Base-by-base conservation (phyloP, 495 filamentous ascomycete genomes). In the Penicillium pulvis region DNA sequence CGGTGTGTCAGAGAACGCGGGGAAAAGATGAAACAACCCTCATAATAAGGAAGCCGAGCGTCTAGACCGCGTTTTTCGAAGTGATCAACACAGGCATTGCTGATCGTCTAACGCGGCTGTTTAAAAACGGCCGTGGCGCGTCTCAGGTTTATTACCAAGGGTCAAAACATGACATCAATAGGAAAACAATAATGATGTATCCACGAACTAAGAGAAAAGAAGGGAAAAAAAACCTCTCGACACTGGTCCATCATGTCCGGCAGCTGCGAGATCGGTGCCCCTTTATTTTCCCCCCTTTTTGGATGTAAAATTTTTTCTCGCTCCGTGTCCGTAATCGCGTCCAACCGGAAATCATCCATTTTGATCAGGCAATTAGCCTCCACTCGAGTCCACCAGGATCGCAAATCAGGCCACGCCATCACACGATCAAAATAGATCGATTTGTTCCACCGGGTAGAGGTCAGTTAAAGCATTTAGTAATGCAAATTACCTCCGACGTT, bases 21-120 rank as follows among this genome's bases (percentile, higher is more conserved):
- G 46, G 1, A 11, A 31, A 17, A 12, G 31, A 1, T 20, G 17
- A 23, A 55, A 20, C 17, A 47, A n/a, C 12, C 6, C 20, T 23
- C 20, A n/a, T 17, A 31, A 16, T 1, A 1, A 14, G 24, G 12
- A 30, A 1, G 12, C 8, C 17, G 19, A 17, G 51, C 30, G 42
- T 58, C 59, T 68, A 62, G 62, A 54, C 51, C 59, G 11, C 7
- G 17, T n/a, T 3, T 19, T 14, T 51, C 16, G 35, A 12, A 58
- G 0, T 50, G 60, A 58, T 58, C 55, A 54, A 30, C 54, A 54
- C 62, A 65, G 44, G 50, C 49, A 60, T 56, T 59, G 49, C 17
- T 33, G 59, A 58, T 68, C 59, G 47, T 57, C 59, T 43, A 65
- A 44, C 54, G 62, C 62, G 57, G 55, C 57, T 67, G 65, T 60